Evolutionary conservation across 305 asterid genomes (phyloP).

Genomic region (Fraxinus baroniana): DNA sequence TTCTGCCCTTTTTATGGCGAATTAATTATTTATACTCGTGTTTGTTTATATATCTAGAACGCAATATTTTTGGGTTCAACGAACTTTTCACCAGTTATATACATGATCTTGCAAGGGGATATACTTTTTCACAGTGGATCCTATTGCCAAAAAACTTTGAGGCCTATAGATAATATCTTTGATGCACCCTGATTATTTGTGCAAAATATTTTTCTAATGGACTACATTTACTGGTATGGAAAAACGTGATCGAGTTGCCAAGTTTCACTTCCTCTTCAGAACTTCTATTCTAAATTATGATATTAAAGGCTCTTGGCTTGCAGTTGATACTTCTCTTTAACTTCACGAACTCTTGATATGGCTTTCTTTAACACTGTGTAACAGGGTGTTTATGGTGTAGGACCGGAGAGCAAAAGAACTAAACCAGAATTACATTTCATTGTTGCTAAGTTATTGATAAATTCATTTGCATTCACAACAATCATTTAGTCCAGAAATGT

Average conservation of each 20-base stretch:
- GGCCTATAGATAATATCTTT: neutral
- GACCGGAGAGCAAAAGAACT: neutral
- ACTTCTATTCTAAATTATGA: neutral
- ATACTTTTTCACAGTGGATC: neutral
- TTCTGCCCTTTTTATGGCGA: slow-evolving; percentile 21
- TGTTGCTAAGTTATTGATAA: neutral
- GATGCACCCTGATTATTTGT: neutral
- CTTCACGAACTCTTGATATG: neutral
- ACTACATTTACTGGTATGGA: neutral
- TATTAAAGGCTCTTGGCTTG: neutral
- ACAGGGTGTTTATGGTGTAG: neutral
- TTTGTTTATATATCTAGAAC: neutral
- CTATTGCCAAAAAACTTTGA: neutral
- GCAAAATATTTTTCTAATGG: neutral
- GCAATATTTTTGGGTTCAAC: neutral
- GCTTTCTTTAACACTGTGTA: neutral
- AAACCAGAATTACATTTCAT: neutral
- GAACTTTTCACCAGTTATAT: neutral
- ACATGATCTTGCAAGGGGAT: neutral
- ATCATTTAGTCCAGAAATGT: neutral
- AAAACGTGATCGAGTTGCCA: neutral
- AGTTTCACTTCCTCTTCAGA: neutral
- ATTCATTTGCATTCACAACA: neutral
- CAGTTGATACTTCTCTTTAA: neutral
- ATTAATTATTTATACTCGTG: neutral